phyloP scores from a whole-genome alignment of 2,329 filamentous ascomycete genomes.

The Penicillium sp. region DNA sequence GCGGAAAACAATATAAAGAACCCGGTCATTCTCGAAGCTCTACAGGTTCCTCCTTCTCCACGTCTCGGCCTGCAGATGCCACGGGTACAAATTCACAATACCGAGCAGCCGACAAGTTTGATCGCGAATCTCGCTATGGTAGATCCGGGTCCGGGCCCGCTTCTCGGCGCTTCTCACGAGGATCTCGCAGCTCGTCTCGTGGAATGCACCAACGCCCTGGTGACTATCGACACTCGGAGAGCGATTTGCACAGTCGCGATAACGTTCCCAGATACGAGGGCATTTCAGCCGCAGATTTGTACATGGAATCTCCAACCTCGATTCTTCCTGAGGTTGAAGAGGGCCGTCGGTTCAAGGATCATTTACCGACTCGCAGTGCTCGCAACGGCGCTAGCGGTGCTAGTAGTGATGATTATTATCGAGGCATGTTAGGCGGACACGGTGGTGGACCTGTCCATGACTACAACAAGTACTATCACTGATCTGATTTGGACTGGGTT shows the following conservation, averaged over 20 bases:
- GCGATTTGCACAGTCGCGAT: conserved; percentile 35
- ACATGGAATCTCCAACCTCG: conserved; percentile 29
- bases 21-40: conserved; percentile 21
- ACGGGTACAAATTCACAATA: conserved; percentile 49
- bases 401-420: conserved; percentile 46
- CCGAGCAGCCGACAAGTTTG: conserved; percentile 50
- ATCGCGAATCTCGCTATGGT: conserved; percentile 28
- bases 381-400: conserved; percentile 30
- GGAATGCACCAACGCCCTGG: conserved; percentile 23
- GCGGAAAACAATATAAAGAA: conserved; percentile 61
- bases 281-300: conserved; percentile 28
- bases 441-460: conserved; percentile 33
- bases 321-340: conserved; percentile 32
- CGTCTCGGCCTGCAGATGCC: conserved; percentile 57
- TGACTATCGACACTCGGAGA: conserved; percentile 43
- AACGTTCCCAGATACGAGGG: conserved; percentile 24
- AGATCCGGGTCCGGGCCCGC: conserved; percentile 24
- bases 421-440: conserved; percentile 36
- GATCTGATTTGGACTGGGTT: conserved; percentile 8
- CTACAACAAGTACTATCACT: conserved; percentile 34
- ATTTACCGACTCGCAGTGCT: conserved; percentile 26
- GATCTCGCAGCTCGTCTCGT: conserved; percentile 39
- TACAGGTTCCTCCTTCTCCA: conserved; percentile 34
- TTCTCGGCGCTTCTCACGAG: conserved; percentile 17
- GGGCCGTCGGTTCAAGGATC: conserved; percentile 33